A percentile compares a stretch with the other conserved stretches of the same genome.
Evolutionary conservation across 78 protist species (phyloP).

Genomic region (Dictyostelium capitatum): DNA sequence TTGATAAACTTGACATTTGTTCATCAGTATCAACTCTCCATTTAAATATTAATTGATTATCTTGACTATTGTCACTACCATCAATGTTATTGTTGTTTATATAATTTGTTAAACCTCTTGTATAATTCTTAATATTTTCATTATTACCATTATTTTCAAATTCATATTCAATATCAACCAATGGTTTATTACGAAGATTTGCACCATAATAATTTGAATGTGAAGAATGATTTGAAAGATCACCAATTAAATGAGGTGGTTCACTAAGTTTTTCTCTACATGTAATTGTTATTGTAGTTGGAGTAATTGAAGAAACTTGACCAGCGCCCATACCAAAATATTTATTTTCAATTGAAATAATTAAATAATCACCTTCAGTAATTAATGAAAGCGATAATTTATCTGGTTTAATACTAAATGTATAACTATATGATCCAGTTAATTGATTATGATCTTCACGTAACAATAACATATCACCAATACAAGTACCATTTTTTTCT

Average conservation of each 20-base stretch:
- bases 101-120: not conserved
- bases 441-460: not conserved
- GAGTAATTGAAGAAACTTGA: conserved; percentile 1
- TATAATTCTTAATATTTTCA: not conserved
- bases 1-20: not conserved
- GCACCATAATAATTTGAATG: not conserved
- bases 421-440: conserved; percentile 19
- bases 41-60: not conserved
- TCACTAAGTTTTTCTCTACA: conserved; percentile 64
- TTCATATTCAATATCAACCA: conserved; percentile 44
- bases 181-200: conserved; percentile 2
- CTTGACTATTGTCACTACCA: not conserved
- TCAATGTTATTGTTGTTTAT: not conserved
- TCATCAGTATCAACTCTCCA: conserved; percentile 65
- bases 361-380: conserved; percentile 58
- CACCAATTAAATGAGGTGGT: conserved; percentile 17
- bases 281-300: not conserved
- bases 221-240: not conserved
- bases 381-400: not conserved
- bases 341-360: conserved; percentile 7
- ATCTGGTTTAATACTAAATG: not conserved
- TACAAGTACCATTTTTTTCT: conserved; percentile 53
- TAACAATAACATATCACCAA: conserved; percentile 14
- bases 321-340: conserved; percentile 47
- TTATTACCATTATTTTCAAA: not conserved